Conservation (phyloP, 495 filamentous ascomycete species). For the Pyrenula massariospora region DNA sequence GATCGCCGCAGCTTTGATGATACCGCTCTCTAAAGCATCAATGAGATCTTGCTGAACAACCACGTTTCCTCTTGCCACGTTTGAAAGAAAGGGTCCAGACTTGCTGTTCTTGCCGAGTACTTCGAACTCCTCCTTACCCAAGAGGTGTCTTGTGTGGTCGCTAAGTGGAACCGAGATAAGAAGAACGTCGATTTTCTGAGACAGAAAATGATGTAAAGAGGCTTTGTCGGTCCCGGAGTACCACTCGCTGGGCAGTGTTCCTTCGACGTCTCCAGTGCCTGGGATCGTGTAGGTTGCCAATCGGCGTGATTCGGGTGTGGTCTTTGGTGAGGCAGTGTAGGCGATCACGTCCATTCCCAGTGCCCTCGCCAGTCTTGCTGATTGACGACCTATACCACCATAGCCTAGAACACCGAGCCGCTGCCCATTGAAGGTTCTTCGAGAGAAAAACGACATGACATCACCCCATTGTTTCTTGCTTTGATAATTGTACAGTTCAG, state of each 20-base stretch:
- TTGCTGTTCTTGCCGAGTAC: conserved; percentile 37
- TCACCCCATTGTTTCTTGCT: conserved; percentile 27
- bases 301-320: conserved; percentile 39
- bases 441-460: conserved; percentile 6
- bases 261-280: conserved; percentile 67
- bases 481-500: conserved; percentile 30
- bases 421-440: conserved; percentile 41
- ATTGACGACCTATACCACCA: conserved; percentile 71
- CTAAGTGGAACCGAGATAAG: conserved; percentile 69
- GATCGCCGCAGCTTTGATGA: conserved; percentile 60
- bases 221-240: conserved; percentile 52
- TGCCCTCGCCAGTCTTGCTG: conserved; percentile 54
- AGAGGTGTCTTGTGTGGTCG: conserved; percentile 46
- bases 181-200: conserved; percentile 59
- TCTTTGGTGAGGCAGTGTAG: conserved; percentile 57
- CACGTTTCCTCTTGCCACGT: conserved; percentile 64
- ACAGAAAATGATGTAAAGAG: conserved; percentile 53
- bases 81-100: conserved; percentile 44
- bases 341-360: conserved; percentile 75
- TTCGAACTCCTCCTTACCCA: conserved; percentile 54
- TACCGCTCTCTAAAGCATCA: conserved; percentile 26
- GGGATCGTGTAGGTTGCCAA: conserved; percentile 62
- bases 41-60: conserved; percentile 61
- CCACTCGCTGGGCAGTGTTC: conserved; percentile 59
- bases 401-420: conserved; percentile 71